Evolutionary conservation across 2,329 filamentous ascomycete genomes (phyloP).

Genomic region (Aureobasidium musti): DNA sequence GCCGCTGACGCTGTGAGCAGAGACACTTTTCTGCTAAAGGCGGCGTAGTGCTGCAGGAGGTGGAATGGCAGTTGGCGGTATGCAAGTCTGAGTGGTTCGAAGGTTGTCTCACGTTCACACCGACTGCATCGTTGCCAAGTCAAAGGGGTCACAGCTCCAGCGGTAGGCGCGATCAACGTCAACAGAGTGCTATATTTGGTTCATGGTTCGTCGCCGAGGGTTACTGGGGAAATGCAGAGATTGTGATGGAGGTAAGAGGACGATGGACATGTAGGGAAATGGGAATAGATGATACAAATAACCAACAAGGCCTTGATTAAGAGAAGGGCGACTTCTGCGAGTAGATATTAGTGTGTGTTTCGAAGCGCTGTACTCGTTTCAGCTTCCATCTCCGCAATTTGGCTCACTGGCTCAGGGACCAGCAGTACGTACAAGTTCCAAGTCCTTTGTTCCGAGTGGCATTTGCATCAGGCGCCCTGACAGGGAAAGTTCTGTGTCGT

Average conservation of each 20-base stretch:
- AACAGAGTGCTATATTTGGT: constrained; percentile 10
- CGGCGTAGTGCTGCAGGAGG: not conserved
- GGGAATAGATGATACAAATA: constrained; percentile 1
- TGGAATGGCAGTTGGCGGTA: not conserved
- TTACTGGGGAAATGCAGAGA: constrained; percentile 17
- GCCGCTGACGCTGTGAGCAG: not conserved
- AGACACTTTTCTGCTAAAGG: not conserved
- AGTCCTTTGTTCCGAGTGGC: constrained; percentile 13
- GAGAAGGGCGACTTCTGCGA: not conserved
- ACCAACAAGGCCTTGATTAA: not conserved
- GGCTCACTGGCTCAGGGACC: constrained; percentile 2
- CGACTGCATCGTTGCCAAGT: not conserved
- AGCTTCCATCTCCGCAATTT: constrained; percentile 12
- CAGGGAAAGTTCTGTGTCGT: not conserved
- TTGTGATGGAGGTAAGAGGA: constrained; percentile 3
- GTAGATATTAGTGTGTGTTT: constrained; percentile 4
- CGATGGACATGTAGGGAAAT: not conserved
- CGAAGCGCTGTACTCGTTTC: constrained; percentile 8
- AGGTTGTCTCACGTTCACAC: constrained; percentile 17
- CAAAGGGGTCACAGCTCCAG: not conserved
- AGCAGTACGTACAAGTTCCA: not conserved
- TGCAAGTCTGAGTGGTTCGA: not conserved
- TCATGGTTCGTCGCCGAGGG: not conserved
- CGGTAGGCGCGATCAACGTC: constrained; percentile 3
- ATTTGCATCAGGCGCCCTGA: constrained; percentile 5